These are phyloP conservation scores for Phytophthora capsici DNA, from an alignment of 352 stramenopile species.

Conservation along the genomic window DNA sequence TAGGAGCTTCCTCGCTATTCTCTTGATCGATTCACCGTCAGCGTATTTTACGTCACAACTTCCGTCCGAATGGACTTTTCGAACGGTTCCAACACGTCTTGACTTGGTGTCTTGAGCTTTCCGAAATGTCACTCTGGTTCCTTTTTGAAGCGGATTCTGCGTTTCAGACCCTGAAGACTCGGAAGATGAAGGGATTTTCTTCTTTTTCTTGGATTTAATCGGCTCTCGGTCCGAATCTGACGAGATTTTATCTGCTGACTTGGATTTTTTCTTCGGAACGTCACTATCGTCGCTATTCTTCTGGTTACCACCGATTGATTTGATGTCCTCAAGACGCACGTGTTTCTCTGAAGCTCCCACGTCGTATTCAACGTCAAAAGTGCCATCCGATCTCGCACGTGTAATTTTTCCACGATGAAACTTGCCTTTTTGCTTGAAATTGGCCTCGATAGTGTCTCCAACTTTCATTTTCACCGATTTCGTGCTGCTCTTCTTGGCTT, in stretches of 20 bases:
- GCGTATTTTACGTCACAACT: conserved; percentile 73
- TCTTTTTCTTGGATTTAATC: conserved; percentile 21
- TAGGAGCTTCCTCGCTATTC: conserved; percentile 37
- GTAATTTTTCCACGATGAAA: conserved; percentile 42
- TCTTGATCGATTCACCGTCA: conserved; percentile 52
- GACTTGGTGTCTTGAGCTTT: conserved; percentile 40
- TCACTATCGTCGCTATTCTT: conserved; percentile 19
- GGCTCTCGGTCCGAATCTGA: conserved; percentile 21
- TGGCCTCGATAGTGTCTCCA: conserved; percentile 37
- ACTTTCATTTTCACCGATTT: conserved; percentile 24
- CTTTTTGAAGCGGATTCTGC: conserved; percentile 28
- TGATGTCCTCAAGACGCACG: conserved; percentile 25
- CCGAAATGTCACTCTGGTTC: conserved; percentile 45
- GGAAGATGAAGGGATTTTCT: conserved; percentile 20
- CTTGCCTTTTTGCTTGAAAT: conserved; percentile 49
- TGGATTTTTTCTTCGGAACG: conserved; percentile 15
- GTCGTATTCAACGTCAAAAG: conserved; percentile 47
- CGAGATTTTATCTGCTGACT: not conserved
- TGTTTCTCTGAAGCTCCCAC: conserved; percentile 36
- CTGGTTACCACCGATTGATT: conserved; percentile 13
- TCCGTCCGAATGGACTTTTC: conserved; percentile 52
- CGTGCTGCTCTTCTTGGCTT: not conserved
- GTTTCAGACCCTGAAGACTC: conserved; percentile 25
- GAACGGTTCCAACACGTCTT: conserved; percentile 38
- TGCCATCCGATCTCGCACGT: conserved; percentile 31